Percentiles rank a stretch among this genome's conserved stretches.
Evolutionary conservation across 192 early-diverging fungal genomes (phyloP).

Genomic region (Linnemannia elongata): DNA sequence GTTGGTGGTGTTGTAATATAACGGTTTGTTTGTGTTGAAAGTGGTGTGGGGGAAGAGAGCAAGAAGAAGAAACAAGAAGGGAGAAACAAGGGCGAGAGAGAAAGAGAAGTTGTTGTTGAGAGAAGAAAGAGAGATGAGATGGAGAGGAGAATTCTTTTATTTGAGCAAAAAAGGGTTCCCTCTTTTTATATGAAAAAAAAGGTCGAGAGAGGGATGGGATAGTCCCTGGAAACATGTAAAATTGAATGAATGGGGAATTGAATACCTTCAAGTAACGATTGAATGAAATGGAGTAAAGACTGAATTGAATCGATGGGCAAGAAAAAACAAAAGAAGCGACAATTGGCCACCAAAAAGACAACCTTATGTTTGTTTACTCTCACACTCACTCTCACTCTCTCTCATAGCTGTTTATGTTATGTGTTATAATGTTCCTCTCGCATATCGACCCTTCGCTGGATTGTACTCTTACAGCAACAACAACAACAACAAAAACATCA

Average conservation of each 20-base stretch:
- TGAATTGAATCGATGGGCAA: neutral
- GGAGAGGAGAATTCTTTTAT: constrained; percentile 2
- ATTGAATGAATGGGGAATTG: neutral
- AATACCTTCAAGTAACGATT: neutral
- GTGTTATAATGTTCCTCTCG: neutral
- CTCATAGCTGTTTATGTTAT: neutral
- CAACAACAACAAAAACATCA: too few relatives aligned
- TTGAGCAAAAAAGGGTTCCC: neutral
- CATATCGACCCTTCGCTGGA: neutral
- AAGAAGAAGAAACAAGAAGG: neutral
- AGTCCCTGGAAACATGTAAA: neutral
- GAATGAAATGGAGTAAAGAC: neutral
- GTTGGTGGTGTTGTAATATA: neutral
- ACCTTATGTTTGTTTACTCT: neutral
- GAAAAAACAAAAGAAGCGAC: neutral
- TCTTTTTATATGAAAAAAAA: neutral
- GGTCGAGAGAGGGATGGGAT: neutral
- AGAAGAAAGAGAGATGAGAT: constrained; percentile 1
- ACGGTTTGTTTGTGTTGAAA: neutral
- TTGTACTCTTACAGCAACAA: too few relatives aligned
- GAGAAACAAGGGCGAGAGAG: neutral
- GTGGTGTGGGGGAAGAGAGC: neutral
- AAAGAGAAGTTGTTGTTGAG: neutral
- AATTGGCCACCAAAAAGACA: neutral
- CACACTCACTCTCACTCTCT: neutral